These are phyloP conservation scores for Fonsecaea multimorphosa DNA, from an alignment of 2,329 filamentous ascomycete genomes.

Conservation along the genomic window DNA sequence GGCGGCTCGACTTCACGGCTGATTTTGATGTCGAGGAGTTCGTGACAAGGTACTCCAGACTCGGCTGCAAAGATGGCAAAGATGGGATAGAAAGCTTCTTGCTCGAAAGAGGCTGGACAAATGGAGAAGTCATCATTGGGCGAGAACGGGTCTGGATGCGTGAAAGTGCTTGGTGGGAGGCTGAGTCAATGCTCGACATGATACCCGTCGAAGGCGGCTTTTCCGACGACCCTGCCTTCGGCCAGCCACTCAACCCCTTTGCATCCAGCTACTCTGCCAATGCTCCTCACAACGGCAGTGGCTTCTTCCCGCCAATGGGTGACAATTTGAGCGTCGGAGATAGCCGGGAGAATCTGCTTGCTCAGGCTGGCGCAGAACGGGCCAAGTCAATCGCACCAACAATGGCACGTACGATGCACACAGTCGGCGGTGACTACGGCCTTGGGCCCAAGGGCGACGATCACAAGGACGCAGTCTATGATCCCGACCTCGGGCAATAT, in stretches of 20 bases:
- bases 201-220: constrained; percentile 65
- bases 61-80: constrained; percentile 87
- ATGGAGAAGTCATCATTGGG: constrained; percentile 91
- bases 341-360: constrained; percentile 70
- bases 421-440: constrained; percentile 79
- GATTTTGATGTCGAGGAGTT: constrained; percentile 97
- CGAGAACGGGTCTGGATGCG: constrained; percentile 94
- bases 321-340: constrained; percentile 67
- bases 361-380: constrained; percentile 62
- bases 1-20: constrained; percentile 90
- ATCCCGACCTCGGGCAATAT: constrained; percentile 68
- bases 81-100: constrained; percentile 96
- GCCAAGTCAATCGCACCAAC: constrained; percentile 63
- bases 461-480: constrained; percentile 76
- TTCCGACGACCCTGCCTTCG: constrained; percentile 30
- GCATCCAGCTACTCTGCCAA: constrained; percentile 74
- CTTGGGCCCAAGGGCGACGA: constrained; percentile 85
- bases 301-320: constrained; percentile 71
- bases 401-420: constrained; percentile 63
- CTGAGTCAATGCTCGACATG: constrained; percentile 91
- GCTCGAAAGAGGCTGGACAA: constrained; percentile 95
- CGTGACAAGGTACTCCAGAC: constrained; percentile 74
- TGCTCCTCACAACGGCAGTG: constrained; percentile 60
- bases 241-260: constrained; percentile 52
- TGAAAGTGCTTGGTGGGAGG: constrained; percentile 95